These are phyloP conservation scores for Geotrichum phurueaensis DNA, from an alignment of 1,139 yeast species.

Conservation along the genomic window DNA sequence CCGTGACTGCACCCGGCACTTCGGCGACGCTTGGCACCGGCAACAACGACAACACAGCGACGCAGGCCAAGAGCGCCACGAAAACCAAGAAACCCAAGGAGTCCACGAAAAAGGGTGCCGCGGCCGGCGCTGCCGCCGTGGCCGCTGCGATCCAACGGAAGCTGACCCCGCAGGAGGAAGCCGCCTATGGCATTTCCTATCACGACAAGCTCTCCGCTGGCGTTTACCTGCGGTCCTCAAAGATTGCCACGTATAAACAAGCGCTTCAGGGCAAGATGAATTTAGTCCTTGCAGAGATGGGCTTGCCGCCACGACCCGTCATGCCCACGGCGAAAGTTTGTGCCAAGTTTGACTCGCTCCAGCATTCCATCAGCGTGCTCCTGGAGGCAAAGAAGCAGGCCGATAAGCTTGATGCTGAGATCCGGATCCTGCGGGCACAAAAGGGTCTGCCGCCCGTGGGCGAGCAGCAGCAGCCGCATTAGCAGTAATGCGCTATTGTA, in stretches of 20 bases:
- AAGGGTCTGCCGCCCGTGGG: slow-evolving; percentile 8
- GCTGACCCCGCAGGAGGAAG: slow-evolving; percentile 72
- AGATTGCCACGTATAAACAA: slow-evolving; percentile 55
- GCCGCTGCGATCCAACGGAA: slow-evolving; percentile 46
- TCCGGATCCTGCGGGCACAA: slow-evolving; percentile 47
- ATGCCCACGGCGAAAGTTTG: slow-evolving; percentile 85
- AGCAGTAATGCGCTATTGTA: not conserved
- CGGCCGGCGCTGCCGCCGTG: slow-evolving; percentile 33
- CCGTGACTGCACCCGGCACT: not conserved
- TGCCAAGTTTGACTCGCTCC: slow-evolving; percentile 69
- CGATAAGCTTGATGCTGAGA: slow-evolving; percentile 81
- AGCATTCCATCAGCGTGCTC: slow-evolving; percentile 64
- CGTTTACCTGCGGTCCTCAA: slow-evolving; percentile 71
- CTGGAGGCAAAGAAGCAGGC: slow-evolving; percentile 81
- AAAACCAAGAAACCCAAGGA: slow-evolving; percentile 19
- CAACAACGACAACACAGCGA: not conserved
- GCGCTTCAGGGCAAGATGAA: slow-evolving; percentile 72
- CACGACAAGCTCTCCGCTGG: slow-evolving; percentile 78
- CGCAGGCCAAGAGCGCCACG: not conserved
- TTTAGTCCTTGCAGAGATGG: slow-evolving; percentile 71
- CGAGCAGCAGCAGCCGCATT: not conserved
- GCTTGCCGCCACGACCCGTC: slow-evolving; percentile 68
- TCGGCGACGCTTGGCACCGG: not conserved
- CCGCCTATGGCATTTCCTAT: slow-evolving; percentile 75
- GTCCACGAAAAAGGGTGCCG: slow-evolving; percentile 25